Base-by-base conservation (phyloP, 139 green algal genomes). In the Closterium sp. region DNA sequence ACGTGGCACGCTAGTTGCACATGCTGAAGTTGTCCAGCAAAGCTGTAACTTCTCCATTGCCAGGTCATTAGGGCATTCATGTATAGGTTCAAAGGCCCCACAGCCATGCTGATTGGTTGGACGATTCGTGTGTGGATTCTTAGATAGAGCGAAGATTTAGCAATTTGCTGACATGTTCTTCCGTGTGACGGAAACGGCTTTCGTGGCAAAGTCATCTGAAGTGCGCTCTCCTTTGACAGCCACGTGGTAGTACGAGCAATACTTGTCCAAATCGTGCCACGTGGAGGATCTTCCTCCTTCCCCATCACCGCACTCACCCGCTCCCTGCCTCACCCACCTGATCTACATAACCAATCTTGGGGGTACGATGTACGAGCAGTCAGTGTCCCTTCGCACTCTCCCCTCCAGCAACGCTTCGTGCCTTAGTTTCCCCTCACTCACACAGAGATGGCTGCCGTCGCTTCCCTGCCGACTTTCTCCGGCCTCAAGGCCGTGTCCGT, bases 401-500 rank as follows among this genome's bases (percentile, higher is more conserved):
- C 55, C 23, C 55, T 76, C 12, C 55, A 76, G 55, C 16, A 28
- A 76, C 23, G 4, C 55, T 76, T 19, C 25, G 12, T 69, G 1
- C 12, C 23, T 28, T 28, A 10, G 16, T 76, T 76, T 55, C 25
- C 43, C 12, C 23, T 4, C 23, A 28, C 16, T 28, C 55, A 28
- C 16, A 76, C 86, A 89, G 31, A 66, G n/a, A 90, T 90, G 87
- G 87, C 87, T 84, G 32, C 87, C 35, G 5, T 90, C 87, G 87
- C 33, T 23, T 31, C 87, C 33, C 33, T 90, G 2, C 87, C 87
- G 32, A 84, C 87, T n/a, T 90, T 90, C 87, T 86, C 30, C 86
- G 86, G 86, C 86, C 86, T 89, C 2, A 89, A 89, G 86, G 86
- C 86, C 31, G n/a, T 33, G 35, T 19, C 34, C 31, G 30, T 31